A percentile compares a stretch with the other conserved stretches of the same genome.
Evolutionary conservation across 2,329 filamentous ascomycete species (phyloP).

Genomic region (Myriosclerotinia curreyana): DNA sequence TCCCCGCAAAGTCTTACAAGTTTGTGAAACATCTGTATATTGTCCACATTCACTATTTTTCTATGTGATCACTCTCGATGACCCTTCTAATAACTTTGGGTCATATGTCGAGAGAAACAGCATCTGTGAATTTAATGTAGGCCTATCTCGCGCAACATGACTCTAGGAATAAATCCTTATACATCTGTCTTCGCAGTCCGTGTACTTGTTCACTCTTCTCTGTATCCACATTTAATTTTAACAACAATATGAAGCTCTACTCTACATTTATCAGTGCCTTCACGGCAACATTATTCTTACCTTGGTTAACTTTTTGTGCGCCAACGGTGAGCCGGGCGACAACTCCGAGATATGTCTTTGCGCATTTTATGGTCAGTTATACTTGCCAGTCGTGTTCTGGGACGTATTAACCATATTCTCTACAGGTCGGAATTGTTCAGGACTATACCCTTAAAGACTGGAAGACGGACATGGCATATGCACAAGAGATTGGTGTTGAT

Average conservation of each 20-base stretch:
- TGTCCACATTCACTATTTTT: constrained; percentile 15
- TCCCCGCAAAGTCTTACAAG: background rate
- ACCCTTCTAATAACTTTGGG: background rate
- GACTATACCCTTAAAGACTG: constrained; percentile 35
- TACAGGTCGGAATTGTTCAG: constrained; percentile 30
- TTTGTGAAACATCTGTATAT: background rate
- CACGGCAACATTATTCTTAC: constrained; percentile 6
- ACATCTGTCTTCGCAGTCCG: background rate
- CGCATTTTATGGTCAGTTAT: constrained; percentile 29
- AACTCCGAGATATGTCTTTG: constrained; percentile 27
- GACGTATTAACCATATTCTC: background rate
- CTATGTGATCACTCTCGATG: constrained; percentile 13
- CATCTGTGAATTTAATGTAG: background rate
- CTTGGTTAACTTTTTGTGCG: constrained; percentile 9
- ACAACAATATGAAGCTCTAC: background rate
- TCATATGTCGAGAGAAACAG: background rate
- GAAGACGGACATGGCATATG: constrained; percentile 36
- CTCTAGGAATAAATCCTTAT: background rate
- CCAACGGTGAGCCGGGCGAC: constrained; percentile 9
- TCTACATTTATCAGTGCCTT: constrained; percentile 2
- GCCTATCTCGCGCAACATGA: background rate
- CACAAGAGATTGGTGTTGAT: constrained; percentile 40
- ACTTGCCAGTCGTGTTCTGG: background rate
- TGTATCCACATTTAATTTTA: background rate
- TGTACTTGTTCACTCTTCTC: background rate